phyloP scores from a whole-genome alignment of 2,329 filamentous ascomycete genomes.

The Tolypocladium endophyticum region DNA sequence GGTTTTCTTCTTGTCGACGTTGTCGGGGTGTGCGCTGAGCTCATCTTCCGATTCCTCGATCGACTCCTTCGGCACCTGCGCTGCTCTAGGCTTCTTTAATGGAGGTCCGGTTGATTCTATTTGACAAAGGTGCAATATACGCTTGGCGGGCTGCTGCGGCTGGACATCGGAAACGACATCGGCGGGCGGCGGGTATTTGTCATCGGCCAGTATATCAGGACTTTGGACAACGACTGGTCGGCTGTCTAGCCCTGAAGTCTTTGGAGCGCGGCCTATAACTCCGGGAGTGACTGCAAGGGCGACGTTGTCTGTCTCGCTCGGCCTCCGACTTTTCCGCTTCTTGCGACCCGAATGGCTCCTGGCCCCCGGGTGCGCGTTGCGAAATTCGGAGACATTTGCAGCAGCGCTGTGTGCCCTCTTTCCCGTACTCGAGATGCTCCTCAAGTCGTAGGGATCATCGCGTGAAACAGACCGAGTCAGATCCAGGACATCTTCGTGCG shows the following conservation, averaged over 20 bases:
- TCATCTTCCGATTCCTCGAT: slow-evolving; percentile 19
- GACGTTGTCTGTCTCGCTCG: neutral
- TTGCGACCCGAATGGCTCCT: neutral
- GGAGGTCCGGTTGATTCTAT: slow-evolving; percentile 4
- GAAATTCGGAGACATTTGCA: neutral
- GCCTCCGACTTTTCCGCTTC: neutral
- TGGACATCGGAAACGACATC: slow-evolving; percentile 13
- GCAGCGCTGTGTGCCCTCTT: slow-evolving; percentile 3
- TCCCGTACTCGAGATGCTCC: neutral
- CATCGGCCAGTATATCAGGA: slow-evolving; percentile 12
- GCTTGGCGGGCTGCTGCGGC: slow-evolving; percentile 1
- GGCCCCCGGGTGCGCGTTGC: neutral
- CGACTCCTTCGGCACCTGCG: slow-evolving; percentile 1
- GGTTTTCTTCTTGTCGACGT: neutral
- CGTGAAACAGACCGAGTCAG: neutral
- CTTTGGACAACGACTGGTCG: slow-evolving; percentile 6
- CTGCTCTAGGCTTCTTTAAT: slow-evolving; percentile 7
- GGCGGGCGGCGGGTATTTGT: slow-evolving; percentile 7
- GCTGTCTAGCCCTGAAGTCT: neutral
- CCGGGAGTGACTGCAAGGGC: neutral
- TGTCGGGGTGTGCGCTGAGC: slow-evolving; percentile 7
- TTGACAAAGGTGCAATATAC: neutral
- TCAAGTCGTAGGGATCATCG: neutral
- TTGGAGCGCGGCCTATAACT: neutral
- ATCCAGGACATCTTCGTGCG: neutral